These are phyloP conservation scores for Wickerhamomyces rabaulensis DNA, from an alignment of 805 yeast genomes.

Conservation along the genomic window DNA sequence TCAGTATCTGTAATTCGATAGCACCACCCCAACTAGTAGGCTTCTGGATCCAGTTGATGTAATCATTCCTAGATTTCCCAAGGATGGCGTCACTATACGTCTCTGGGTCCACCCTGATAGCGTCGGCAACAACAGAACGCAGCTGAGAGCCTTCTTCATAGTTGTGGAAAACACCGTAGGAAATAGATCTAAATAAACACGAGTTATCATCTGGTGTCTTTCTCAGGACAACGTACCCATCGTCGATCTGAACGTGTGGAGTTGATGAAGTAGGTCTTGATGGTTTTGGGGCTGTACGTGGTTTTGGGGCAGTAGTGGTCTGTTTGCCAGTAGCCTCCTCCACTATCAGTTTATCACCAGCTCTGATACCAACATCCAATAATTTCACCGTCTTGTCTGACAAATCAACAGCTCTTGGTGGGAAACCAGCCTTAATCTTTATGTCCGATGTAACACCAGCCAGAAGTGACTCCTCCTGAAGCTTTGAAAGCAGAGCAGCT, in stretches of 20 bases:
- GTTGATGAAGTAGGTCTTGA: conserved; percentile 1
- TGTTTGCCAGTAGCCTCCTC: conserved; percentile 12
- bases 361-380: conserved; percentile 40
- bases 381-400: conserved; percentile 22
- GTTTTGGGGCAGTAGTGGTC: neutral
- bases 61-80: conserved; percentile 44
- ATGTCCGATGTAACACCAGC: conserved; percentile 3
- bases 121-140: conserved; percentile 45
- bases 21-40: conserved; percentile 81
- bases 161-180: conserved; percentile 43
- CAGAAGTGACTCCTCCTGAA: conserved; percentile 8
- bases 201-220: conserved; percentile 75
- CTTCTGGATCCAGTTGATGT: conserved; percentile 55
- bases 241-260: conserved; percentile 12
- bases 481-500: conserved; percentile 24
- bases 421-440: conserved; percentile 51
- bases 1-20: conserved; percentile 61
- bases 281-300: neutral
- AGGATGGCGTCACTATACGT: conserved; percentile 53
- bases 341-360: conserved; percentile 55
- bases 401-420: conserved; percentile 44
- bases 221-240: conserved; percentile 41
- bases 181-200: conserved; percentile 64
- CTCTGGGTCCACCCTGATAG: conserved; percentile 37
- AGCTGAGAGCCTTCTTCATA: conserved; percentile 41